Evolutionary conservation across 2,329 filamentous ascomycete species (phyloP).

Genomic region (Pseudocercospora fijiensis): DNA sequence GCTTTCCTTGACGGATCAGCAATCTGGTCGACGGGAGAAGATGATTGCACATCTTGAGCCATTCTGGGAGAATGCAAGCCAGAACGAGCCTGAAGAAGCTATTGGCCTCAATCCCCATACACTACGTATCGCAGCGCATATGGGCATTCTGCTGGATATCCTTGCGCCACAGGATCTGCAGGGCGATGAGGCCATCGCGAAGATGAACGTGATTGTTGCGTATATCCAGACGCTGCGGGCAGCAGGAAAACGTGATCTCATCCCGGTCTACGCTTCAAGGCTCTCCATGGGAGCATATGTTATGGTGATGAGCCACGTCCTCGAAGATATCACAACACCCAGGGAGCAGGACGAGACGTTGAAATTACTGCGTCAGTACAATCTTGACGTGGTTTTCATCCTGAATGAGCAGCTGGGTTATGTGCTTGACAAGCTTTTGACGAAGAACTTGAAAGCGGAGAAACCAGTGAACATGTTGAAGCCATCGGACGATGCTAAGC

Average conservation of each 20-base stretch:
- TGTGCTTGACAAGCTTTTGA: slow-evolving; percentile 28
- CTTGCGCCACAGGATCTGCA: slow-evolving; percentile 47
- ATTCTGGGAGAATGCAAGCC: slow-evolving; percentile 20
- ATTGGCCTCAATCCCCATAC: slow-evolving; percentile 45
- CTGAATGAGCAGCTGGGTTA: slow-evolving; percentile 63
- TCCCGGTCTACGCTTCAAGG: slow-evolving; percentile 85
- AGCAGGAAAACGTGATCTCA: slow-evolving; percentile 70
- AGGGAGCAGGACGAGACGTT: slow-evolving; percentile 68
- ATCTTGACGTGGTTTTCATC: slow-evolving; percentile 70
- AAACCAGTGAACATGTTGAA: slow-evolving; percentile 50
- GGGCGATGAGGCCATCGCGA: slow-evolving; percentile 47
- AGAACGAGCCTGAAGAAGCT: slow-evolving; percentile 31
- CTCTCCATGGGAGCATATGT: slow-evolving; percentile 65
- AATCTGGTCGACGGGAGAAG: slow-evolving; percentile 26
- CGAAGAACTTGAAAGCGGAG: slow-evolving; percentile 11
- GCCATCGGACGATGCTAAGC: slow-evolving; percentile 45
- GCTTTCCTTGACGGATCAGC: slow-evolving; percentile 42
- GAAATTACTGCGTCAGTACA: slow-evolving; percentile 70
- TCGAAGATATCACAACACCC: slow-evolving; percentile 69
- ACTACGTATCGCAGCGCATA: slow-evolving; percentile 48
- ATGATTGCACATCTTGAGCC: slow-evolving; percentile 29
- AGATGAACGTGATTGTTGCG: slow-evolving; percentile 74
- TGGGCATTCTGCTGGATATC: slow-evolving; percentile 63
- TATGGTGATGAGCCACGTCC: slow-evolving; percentile 70
- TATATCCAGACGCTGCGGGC: slow-evolving; percentile 80